These are phyloP conservation scores for Helianthus tuberosus DNA, from an alignment of 129 eudicot species.

Conservation along the genomic window DNA sequence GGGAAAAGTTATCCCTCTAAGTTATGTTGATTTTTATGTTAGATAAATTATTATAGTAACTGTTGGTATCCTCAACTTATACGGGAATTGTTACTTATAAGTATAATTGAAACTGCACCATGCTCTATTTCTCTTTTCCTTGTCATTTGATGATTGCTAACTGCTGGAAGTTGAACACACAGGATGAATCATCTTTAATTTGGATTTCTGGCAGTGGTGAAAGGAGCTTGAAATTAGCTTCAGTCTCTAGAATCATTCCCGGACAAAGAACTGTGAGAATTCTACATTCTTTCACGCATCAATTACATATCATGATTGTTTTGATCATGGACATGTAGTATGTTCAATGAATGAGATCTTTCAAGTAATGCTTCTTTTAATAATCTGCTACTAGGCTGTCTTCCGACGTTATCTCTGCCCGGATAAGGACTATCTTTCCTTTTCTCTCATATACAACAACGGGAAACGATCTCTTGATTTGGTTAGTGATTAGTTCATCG, in stretches of 20 bases:
- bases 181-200: conserved; percentile 76
- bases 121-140: background rate
- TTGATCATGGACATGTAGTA: background rate
- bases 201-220: conserved; percentile 89
- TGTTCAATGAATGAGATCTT: background rate
- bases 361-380: background rate
- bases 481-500: conserved; percentile 48
- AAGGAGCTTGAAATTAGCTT: conserved; percentile 74
- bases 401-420: conserved; percentile 75
- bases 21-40: background rate
- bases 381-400: conserved; percentile 61
- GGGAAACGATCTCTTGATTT: conserved; percentile 92
- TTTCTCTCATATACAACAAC: conserved; percentile 89
- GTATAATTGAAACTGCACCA: conserved; percentile 4
- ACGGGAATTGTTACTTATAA: conserved; percentile 5
- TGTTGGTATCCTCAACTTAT: background rate
- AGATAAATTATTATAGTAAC: background rate
- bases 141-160: conserved; percentile 19
- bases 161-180: conserved; percentile 16
- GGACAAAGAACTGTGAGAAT: conserved; percentile 95
- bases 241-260: conserved; percentile 84
- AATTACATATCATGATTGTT: background rate
- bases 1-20: background rate
- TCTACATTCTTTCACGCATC: conserved; percentile 18
- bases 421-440: conserved; percentile 88